Conservation (phyloP, 768 basidiomycete species). For the Psilocybe azurescens region DNA sequence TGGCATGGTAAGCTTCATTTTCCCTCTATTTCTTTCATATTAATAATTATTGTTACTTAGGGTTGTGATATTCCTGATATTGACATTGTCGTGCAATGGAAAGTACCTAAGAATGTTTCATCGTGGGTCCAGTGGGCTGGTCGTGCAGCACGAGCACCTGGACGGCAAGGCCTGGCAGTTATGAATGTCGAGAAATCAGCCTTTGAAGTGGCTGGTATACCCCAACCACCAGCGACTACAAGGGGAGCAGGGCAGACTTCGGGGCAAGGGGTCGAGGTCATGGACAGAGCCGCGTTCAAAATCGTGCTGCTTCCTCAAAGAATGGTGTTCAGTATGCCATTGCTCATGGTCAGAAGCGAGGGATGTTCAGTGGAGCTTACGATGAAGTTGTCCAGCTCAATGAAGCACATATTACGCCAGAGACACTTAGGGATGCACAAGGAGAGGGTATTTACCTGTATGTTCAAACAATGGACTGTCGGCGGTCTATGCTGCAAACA, state of each 20-base stretch:
- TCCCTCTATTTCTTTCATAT: neutral
- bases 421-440: no score
- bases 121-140: constrained; percentile 39
- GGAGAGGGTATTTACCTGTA: constrained; percentile 35
- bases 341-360: constrained; percentile 12
- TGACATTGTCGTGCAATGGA: constrained; percentile 44
- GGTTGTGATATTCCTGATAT: constrained; percentile 40
- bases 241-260: no score
- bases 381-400: no score
- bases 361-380: constrained; percentile 16
- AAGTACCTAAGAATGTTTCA: constrained; percentile 31
- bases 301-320: constrained; percentile 20
- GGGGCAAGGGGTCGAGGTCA: no score
- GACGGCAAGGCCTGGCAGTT: constrained; percentile 27
- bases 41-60: constrained; percentile 13
- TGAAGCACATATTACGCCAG: no score
- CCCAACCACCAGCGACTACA: neutral
- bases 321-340: constrained; percentile 18
- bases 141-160: constrained; percentile 29
- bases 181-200: constrained; percentile 30
- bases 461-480: constrained; percentile 32
- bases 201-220: no score
- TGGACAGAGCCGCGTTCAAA: no score
- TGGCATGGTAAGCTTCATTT: constrained; percentile 34
- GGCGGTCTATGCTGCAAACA: constrained; percentile 22